phyloP scores from a whole-genome alignment of 2,329 filamentous ascomycete species.

The Coniochaeta prunicola region DNA sequence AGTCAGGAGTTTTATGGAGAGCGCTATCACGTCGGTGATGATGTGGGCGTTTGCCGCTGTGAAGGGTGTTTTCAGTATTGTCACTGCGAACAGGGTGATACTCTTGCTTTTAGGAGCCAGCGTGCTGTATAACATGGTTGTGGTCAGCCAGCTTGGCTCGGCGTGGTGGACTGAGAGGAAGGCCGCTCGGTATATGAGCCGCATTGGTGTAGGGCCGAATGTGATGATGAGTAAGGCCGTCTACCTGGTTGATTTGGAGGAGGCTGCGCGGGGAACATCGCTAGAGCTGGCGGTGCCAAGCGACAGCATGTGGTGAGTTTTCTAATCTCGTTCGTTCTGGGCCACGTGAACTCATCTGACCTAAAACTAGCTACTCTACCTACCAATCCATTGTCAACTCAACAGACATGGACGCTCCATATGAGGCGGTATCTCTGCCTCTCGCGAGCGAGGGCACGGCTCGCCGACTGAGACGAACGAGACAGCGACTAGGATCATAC shows the following conservation, averaged over 20 bases:
- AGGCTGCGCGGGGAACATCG: slow-evolving; percentile 38
- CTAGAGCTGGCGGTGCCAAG: slow-evolving; percentile 26
- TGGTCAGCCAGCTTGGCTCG: slow-evolving; percentile 65
- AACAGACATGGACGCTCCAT: slow-evolving; percentile 50
- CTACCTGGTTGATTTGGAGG: slow-evolving; percentile 74
- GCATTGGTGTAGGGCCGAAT: slow-evolving; percentile 74
- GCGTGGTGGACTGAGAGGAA: slow-evolving; percentile 82
- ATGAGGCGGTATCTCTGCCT: slow-evolving; percentile 39
- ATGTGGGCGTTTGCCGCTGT: slow-evolving; percentile 66
- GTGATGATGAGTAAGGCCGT: slow-evolving; percentile 77
- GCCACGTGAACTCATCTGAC: background rate
- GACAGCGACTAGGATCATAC: slow-evolving; percentile 75
- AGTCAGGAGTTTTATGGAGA: slow-evolving; percentile 65
- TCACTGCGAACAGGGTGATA: slow-evolving; percentile 68
- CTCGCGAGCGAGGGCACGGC: slow-evolving; percentile 46
- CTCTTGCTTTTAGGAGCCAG: slow-evolving; percentile 63
- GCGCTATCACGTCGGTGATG: slow-evolving; percentile 66
- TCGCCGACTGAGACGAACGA: slow-evolving; percentile 65
- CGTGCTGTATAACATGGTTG: slow-evolving; percentile 63
- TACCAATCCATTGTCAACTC: slow-evolving; percentile 53
- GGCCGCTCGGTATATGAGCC: slow-evolving; percentile 72
- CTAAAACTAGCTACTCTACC: slow-evolving; percentile 43
- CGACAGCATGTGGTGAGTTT: slow-evolving; percentile 42
- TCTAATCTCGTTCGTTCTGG: background rate
- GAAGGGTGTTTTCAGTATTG: slow-evolving; percentile 57